Evolutionary conservation across 2,329 filamentous ascomycete species (phyloP), one percentile per base, ranked within the genome.

Genomic region (Phaeosphaeria sp.): DNA sequence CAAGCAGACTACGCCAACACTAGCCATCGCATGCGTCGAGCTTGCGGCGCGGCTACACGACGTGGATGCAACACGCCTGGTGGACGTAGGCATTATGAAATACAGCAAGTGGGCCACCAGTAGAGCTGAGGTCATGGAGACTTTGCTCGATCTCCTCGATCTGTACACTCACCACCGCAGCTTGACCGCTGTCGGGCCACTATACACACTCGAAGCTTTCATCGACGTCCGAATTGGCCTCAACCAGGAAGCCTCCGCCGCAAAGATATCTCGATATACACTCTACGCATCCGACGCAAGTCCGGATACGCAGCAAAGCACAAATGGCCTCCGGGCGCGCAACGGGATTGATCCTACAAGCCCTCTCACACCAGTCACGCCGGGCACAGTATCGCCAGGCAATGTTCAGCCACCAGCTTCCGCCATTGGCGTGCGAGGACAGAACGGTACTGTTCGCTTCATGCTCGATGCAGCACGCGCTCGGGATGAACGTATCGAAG

Each of bases 71-170:
- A 82, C 85, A 7, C 74, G 75, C 2, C 86, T 77, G 59, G 60
- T 74, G 3, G 74, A 73, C 46, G 80, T 79, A 62, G 78, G 76
- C 20, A 81, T 77, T 1, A 77, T 72, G 65, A 82, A 74, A 73
- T 90, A 79, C 52, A 62, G 52, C 20, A 78, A 72, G 51, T 82
- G 79, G 79, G 68, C 72, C 18, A 82, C 80, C 0, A 80, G 68
- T 17, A 70, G 81, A 25, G 78, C 77, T 30, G 79, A 83, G 59
- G 72, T 82, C 46, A 82, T 83, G 80, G 75, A 98, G 82, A 94
- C 92, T 0, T 86, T 97, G 68, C 87, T 97, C 41, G 95, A 98
- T 72, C 83, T 97, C 0, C 84, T 98, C 23, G 94, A 99, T 71
- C 85, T 98, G 2, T 98, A 97, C 77, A 95, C 92, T 0, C 91